Percentiles rank a stretch among this genome's conserved stretches.
Conservation (phyloP, 1,284 basidiomycete species). For the Sporisorium sorghi region DNA sequence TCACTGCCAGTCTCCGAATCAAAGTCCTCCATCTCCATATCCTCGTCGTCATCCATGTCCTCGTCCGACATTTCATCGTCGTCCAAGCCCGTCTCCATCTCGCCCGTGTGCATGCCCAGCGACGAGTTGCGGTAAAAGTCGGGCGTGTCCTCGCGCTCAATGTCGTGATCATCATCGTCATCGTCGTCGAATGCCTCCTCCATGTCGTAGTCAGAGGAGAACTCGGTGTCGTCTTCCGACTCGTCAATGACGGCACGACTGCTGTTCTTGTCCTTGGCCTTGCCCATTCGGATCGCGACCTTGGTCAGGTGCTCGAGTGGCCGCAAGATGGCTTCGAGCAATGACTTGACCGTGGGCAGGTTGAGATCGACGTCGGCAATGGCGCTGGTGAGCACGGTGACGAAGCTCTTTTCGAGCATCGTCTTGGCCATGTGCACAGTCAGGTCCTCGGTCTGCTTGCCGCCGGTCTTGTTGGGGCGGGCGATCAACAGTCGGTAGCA, state of each 20-base stretch:
- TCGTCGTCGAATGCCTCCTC: conserved; percentile 70
- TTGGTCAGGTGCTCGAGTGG: conserved; percentile 95
- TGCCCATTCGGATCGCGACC: conserved; percentile 96
- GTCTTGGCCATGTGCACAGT: conserved; percentile 93
- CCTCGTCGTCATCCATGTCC: conserved; percentile 90
- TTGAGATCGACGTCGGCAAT: conserved; percentile 94
- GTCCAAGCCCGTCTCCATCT: conserved; percentile 67
- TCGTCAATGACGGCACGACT: conserved; percentile 35
- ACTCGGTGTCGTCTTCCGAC: conserved; percentile 41
- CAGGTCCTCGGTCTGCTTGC: conserved; percentile 76
- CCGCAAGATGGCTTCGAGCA: conserved; percentile 86
- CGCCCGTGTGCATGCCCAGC: conserved; percentile 84
- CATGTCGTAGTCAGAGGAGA: conserved; percentile 51
- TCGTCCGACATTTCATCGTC: conserved; percentile 87
- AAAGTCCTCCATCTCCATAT: conserved; percentile 84
- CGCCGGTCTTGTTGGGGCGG: conserved; percentile 72
- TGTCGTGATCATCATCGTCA: conserved; percentile 72
- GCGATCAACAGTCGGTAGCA: conserved; percentile 88
- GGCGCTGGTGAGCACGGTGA: conserved; percentile 86
- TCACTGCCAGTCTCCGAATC: conserved; percentile 57
- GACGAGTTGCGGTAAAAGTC: conserved; percentile 97
- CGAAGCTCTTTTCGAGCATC: conserved; percentile 98
- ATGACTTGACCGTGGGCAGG: conserved; percentile 87
- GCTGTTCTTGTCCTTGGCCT: conserved; percentile 69
- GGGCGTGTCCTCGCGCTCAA: conserved; percentile 83